These are phyloP conservation scores for Diatrype stigma DNA, from an alignment of 2,329 filamentous ascomycete species.

Conservation along the genomic window DNA sequence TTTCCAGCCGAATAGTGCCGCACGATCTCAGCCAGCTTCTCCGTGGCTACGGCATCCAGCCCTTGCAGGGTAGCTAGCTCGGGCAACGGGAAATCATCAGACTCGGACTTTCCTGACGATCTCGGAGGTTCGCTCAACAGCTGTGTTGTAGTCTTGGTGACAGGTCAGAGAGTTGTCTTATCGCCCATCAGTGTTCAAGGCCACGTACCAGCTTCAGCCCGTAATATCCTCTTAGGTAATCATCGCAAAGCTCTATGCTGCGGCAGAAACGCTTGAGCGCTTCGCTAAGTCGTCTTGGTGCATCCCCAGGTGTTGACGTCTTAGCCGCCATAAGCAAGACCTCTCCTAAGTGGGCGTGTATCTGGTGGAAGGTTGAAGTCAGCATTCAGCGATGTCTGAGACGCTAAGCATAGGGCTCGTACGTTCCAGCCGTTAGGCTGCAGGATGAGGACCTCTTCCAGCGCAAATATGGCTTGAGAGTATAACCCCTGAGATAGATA, in stretches of 20 bases:
- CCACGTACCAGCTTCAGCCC: conserved; percentile 72
- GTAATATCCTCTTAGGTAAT: conserved; percentile 89
- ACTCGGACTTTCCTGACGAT: conserved; percentile 41
- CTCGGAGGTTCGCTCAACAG: conserved; percentile 43
- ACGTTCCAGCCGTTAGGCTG: conserved; percentile 95
- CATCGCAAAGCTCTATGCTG: conserved; percentile 88
- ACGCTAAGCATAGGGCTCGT: conserved; percentile 31
- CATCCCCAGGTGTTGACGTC: conserved; percentile 34
- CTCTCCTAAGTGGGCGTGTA: conserved; percentile 85
- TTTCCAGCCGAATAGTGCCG: conserved; percentile 57
- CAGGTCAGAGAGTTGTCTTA: conserved; percentile 19
- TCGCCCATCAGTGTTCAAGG: background rate
- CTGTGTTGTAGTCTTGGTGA: conserved; percentile 43
- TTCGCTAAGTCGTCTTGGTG: conserved; percentile 58
- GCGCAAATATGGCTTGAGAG: conserved; percentile 76
- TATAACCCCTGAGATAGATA: conserved; percentile 78
- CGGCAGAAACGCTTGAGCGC: conserved; percentile 82
- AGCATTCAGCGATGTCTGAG: conserved; percentile 16
- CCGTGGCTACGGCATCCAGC: conserved; percentile 68
- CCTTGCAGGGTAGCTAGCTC: conserved; percentile 56
- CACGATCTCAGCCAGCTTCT: conserved; percentile 73
- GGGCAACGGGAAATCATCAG: conserved; percentile 51
- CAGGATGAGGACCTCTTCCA: conserved; percentile 86
- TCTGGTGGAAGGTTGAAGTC: conserved; percentile 43
- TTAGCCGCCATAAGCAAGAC: conserved; percentile 67